phyloP scores from a whole-genome alignment of 1,284 basidiomycete genomes.

The Phenoliferia sp. region DNA sequence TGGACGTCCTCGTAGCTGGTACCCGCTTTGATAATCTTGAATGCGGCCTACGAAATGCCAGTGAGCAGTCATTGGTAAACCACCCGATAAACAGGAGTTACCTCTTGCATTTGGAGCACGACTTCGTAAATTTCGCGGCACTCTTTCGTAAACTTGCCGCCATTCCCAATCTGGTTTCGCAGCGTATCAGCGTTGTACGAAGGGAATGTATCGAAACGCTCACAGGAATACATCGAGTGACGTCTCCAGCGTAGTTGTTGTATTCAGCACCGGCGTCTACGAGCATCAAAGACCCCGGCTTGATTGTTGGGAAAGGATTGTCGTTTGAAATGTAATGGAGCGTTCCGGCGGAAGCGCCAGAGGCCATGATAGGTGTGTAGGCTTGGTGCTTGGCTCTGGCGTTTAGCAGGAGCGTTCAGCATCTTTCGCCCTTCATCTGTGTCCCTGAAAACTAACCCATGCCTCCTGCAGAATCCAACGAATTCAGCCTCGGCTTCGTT shows the following conservation, averaged over 20 bases:
- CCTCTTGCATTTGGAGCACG: conserved; percentile 81
- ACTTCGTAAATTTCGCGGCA: conserved; percentile 74
- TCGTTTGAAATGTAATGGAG: conserved; percentile 66
- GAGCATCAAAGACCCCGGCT: conserved; percentile 51
- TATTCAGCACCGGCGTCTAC: conserved; percentile 91
- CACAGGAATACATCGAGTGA: conserved; percentile 43
- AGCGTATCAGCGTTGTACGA: conserved; percentile 35
- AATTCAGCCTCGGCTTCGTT: conserved; percentile 87
- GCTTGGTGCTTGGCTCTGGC: conserved; percentile 73
- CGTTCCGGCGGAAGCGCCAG: conserved; percentile 73
- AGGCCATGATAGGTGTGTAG: conserved; percentile 83
- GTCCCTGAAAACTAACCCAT: conserved; percentile 57
- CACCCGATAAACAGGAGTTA: no score
- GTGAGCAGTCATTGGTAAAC: no score
- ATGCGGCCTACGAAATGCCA: conserved; percentile 52
- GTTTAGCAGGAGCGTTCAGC: neutral
- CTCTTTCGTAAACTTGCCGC: conserved; percentile 74
- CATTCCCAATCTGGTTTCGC: conserved; percentile 62
- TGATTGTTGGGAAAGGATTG: conserved; percentile 27
- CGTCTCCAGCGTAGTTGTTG: conserved; percentile 73
- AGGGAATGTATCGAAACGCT: neutral
- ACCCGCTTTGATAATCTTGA: conserved; percentile 63
- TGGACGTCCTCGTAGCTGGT: conserved; percentile 83
- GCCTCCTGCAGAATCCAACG: conserved; percentile 74
- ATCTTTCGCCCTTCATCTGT: neutral